Evolutionary conservation across 1,284 basidiomycete species (phyloP).

Genomic region (Omphalotus olearius): DNA sequence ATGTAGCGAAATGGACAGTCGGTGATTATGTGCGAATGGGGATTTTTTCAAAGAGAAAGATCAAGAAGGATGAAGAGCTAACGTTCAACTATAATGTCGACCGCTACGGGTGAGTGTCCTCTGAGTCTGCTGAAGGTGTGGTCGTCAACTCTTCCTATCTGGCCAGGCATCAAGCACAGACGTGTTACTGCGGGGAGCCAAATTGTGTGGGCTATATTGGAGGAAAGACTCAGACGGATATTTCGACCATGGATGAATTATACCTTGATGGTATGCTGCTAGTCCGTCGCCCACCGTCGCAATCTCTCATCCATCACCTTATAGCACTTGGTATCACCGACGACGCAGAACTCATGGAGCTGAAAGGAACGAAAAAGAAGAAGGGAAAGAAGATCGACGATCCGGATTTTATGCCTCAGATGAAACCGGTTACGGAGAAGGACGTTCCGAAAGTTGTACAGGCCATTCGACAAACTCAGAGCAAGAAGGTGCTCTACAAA

Average conservation of each 20-base stretch:
- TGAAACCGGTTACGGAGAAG: slow-evolving; percentile 73
- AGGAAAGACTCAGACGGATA: slow-evolving; percentile 98
- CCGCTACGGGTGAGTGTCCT: slow-evolving; percentile 81
- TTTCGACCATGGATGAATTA: slow-evolving; percentile 90
- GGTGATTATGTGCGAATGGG: slow-evolving; percentile 94
- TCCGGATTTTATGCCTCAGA: slow-evolving; percentile 74
- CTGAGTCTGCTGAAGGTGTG: background rate
- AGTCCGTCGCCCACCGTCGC: slow-evolving; percentile 1
- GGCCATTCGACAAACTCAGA: slow-evolving; percentile 87
- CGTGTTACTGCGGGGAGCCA: slow-evolving; percentile 93
- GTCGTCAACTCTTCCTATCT: slow-evolving; percentile 1
- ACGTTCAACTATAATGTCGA: slow-evolving; percentile 99
- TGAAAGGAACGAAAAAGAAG: slow-evolving; percentile 89
- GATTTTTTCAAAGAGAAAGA: slow-evolving; percentile 89
- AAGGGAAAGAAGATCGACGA: slow-evolving; percentile 92
- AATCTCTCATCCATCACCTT: slow-evolving; percentile 12
- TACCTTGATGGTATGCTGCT: slow-evolving; percentile 79
- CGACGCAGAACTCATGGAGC: slow-evolving; percentile 75
- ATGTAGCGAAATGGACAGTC: slow-evolving; percentile 99
- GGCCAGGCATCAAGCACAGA: slow-evolving; percentile 87
- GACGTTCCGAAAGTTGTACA: slow-evolving; percentile 92
- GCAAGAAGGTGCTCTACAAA: slow-evolving; percentile 79
- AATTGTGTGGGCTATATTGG: slow-evolving; percentile 97
- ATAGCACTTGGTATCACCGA: slow-evolving; percentile 93
- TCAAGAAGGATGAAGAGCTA: slow-evolving; percentile 85